Percentiles rank a stretch among this genome's conserved stretches.
Evolutionary conservation across 2,329 filamentous ascomycete species (phyloP).

Genomic region (Talaromyces atroroseus): DNA sequence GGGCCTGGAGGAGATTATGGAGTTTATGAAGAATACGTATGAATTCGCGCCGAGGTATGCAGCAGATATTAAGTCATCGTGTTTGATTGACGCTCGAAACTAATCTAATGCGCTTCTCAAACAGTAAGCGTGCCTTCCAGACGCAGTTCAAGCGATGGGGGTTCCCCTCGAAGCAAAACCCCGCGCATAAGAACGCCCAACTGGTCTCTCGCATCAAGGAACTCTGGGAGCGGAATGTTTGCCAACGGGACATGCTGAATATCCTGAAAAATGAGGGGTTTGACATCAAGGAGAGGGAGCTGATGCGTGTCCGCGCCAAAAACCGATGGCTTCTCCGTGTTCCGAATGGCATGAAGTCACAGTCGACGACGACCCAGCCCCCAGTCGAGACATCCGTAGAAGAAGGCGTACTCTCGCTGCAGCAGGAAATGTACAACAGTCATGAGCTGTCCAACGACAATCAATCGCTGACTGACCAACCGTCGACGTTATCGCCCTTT

Average conservation of each 20-base stretch:
- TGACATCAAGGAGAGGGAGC: conserved; percentile 63
- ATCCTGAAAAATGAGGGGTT: conserved; percentile 68
- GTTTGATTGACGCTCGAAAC: no score
- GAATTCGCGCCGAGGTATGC: conserved; percentile 66
- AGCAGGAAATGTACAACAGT: conserved; percentile 35
- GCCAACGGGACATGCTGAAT: conserved; percentile 67
- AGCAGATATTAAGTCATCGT: not conserved
- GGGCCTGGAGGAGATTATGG: conserved; percentile 68
- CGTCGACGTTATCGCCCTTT: conserved; percentile 16
- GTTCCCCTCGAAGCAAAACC: conserved; percentile 69
- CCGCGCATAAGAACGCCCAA: conserved; percentile 62
- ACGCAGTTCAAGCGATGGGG: conserved; percentile 72
- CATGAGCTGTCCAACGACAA: conserved; percentile 24
- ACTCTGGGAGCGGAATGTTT: conserved; percentile 70
- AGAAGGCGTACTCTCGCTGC: conserved; percentile 33
- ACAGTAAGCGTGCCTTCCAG: conserved; percentile 67
- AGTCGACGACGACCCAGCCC: conserved; percentile 18
- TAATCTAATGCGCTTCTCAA: not conserved
- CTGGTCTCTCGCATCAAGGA: conserved; percentile 66
- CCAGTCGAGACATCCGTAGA: conserved; percentile 22
- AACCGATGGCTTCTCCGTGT: conserved; percentile 63
- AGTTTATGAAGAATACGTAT: conserved; percentile 60
- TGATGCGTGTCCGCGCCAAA: conserved; percentile 63
- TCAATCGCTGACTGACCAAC: conserved; percentile 22
- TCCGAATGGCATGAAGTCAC: conserved; percentile 53